These are phyloP conservation scores for Mortierella sp. DNA, from an alignment of 371 early-diverging fungal genomes.

Conservation along the genomic window DNA sequence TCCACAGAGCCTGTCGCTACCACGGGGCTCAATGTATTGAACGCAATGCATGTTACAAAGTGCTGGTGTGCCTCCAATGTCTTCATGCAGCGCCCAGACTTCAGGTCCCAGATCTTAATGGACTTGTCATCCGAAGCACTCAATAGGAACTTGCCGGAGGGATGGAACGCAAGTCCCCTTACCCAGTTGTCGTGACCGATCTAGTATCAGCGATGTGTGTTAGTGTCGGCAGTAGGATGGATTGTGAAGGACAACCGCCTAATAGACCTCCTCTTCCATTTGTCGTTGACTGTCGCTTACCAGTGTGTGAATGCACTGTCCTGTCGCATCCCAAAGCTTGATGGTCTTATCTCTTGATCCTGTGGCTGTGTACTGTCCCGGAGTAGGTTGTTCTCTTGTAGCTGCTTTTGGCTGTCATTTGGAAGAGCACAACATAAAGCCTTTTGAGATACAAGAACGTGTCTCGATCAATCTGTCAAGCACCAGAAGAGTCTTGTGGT, in stretches of 20 bases:
- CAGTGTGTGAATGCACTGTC: conserved; percentile 79
- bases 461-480: too few relatives aligned
- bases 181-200: conserved; percentile 97
- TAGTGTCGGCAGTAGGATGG: neutral
- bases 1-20: conserved; percentile 91
- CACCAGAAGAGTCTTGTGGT: neutral
- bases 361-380: conserved; percentile 81
- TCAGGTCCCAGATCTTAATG: conserved; percentile 88
- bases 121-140: conserved; percentile 91
- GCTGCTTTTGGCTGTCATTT: conserved; percentile 50
- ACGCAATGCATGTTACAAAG: conserved; percentile 89
- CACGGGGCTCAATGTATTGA: conserved; percentile 65
- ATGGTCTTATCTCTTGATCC: conserved; percentile 93
- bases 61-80: conserved; percentile 88
- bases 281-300: conserved; percentile 43
- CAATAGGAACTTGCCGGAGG: conserved; percentile 81
- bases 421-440: neutral
- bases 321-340: conserved; percentile 85
- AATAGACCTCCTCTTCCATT: neutral
- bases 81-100: conserved; percentile 83
- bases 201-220: conserved; percentile 43
- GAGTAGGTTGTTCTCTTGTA: conserved; percentile 59
- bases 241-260: conserved; percentile 1
- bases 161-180: conserved; percentile 83
- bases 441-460: neutral